Evolutionary conservation across 805 yeast species (phyloP).

Genomic region (Maudiozyma bulderi): DNA sequence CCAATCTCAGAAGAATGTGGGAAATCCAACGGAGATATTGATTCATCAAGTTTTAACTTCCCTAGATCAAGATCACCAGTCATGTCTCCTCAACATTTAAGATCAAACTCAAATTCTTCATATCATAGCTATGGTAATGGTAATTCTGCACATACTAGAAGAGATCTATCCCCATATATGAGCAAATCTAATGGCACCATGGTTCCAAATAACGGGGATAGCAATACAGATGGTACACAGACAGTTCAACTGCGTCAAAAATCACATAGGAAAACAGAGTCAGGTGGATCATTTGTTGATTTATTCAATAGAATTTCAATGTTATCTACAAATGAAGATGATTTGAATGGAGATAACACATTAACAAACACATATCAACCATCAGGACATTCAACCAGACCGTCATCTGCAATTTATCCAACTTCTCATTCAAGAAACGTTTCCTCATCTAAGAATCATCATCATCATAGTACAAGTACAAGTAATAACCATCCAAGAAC

Average conservation of each 20-base stretch:
- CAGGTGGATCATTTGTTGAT: constrained; percentile 30
- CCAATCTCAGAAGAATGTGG: background rate
- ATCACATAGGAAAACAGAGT: constrained; percentile 21
- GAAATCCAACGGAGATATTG: background rate
- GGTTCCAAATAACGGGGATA: background rate
- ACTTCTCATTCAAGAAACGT: constrained; percentile 13
- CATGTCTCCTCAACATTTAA: background rate
- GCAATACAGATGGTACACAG: background rate
- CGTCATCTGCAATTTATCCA: constrained; percentile 24
- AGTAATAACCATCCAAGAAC: background rate
- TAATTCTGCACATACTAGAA: background rate
- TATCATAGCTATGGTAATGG: background rate
- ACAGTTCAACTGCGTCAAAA: background rate
- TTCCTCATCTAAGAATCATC: constrained; percentile 5
- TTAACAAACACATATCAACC: background rate
- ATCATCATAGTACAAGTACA: constrained; percentile 1
- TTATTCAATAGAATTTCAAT: constrained; percentile 26
- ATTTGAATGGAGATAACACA: background rate
- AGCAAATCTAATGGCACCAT: background rate
- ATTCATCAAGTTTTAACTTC: background rate
- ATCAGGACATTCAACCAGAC: constrained; percentile 22
- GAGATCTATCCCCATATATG: background rate
- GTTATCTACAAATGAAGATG: constrained; percentile 13
- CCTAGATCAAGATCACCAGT: background rate
- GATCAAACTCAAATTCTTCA: background rate